A percentile compares a stretch with the other conserved stretches of the same genome.
phyloP scores from a whole-genome alignment of 148 eudicot species.

The Hydrangea macrophylla region DNA sequence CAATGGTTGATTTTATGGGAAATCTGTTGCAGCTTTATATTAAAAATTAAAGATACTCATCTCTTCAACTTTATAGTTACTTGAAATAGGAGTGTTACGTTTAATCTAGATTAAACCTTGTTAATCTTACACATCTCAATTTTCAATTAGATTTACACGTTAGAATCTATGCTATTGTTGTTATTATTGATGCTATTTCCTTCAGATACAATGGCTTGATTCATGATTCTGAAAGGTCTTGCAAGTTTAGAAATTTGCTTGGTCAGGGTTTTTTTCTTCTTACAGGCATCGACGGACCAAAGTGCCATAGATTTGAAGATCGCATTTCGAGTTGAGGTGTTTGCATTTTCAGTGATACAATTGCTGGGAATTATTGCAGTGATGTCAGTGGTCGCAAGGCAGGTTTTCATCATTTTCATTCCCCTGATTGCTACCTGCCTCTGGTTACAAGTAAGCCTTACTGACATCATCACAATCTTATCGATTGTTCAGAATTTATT shows the following conservation, averaged over 20 bases:
- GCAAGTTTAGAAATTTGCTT: not conserved
- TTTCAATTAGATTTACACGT: too few species aligned
- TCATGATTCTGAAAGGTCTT: not conserved
- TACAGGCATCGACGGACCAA: constrained; percentile 69
- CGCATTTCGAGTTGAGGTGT: constrained; percentile 27
- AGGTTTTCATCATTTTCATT: constrained; percentile 49
- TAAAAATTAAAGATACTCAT: too few species aligned
- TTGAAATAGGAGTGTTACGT: too few species aligned
- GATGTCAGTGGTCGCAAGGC: constrained; percentile 65
- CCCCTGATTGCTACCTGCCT: constrained; percentile 43
- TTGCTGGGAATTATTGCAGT: constrained; percentile 45
- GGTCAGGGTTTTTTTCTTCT: not conserved
- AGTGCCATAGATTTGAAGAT: constrained; percentile 44
- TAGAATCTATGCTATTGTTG: not conserved
- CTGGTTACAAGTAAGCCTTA: constrained; percentile 47
- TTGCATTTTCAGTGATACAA: constrained; percentile 44
- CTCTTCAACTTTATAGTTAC: too few species aligned
- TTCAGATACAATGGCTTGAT: not conserved
- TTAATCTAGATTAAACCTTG: too few species aligned
- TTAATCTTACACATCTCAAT: too few species aligned
- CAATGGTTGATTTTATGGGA: too few species aligned
- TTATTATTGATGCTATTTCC: not conserved
- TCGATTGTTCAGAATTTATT: too few species aligned
- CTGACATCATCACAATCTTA: not conserved
- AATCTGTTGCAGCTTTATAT: too few species aligned